Evolutionary conservation across 1,284 basidiomycete species (phyloP), one percentile per base, ranked within the genome.

Genomic region (Earliella scabrosa): DNA sequence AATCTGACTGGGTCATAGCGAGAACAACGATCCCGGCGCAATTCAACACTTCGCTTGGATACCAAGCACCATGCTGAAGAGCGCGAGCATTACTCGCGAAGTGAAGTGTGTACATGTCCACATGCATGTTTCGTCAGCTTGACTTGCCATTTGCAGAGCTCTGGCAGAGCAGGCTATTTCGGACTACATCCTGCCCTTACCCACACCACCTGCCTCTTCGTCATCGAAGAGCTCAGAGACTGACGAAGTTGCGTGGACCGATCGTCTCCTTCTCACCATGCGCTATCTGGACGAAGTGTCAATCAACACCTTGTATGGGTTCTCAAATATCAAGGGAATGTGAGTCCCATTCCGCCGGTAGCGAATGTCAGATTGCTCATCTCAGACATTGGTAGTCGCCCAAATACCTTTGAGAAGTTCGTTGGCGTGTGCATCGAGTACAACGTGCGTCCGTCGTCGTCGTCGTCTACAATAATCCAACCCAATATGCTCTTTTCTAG

Each of bases 11-110:
- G 32, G 21, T 52, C 58, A 24, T 59, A 97, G 94, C 63, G 94
- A 97, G 69, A 88, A 85, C 58, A 86, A 87, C 52, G 92, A 95
- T 57, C 74, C 81, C 1, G 77, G 82, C 0, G 93, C 95, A 0
- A 80, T 88, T 18, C 71, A 78, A 20, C 93, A 97, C 51, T 98
- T 99, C 68, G 86, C 85, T 0, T 99, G 97, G 97, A 98, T 99
- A 58, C 96, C 97, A 0, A 81, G 88, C 31, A 78, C 81, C 38
- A 77, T 99, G 27, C 78, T 92, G 38, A 78, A 76, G 54, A 82
- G 82, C 54, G 77, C 78, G 5, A 74, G 76, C 18, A 68, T 78
- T 4, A 80, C 76, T 10, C 50, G 71, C 0, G 90, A 92, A 66
- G 77, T 85, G 46, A 82, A 83, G 86, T 90, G 57, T 45, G 80